phyloP scores from a whole-genome alignment of 2,329 filamentous ascomycete species.

The Colletotrichum brevisporum region DNA sequence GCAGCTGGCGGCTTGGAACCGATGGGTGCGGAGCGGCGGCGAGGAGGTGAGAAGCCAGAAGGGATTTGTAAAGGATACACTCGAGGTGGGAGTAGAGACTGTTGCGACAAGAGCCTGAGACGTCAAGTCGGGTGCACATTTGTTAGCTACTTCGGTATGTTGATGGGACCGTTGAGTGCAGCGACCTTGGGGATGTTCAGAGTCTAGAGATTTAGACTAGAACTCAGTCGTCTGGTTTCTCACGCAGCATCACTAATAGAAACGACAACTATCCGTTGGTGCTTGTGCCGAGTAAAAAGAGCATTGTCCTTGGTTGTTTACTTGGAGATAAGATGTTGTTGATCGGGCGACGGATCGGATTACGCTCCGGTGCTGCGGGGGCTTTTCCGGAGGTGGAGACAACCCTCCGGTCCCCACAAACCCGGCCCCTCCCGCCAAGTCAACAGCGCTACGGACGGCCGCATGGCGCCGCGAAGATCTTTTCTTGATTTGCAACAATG shows the following conservation, averaged over 20 bases:
- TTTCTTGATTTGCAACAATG: slow-evolving; percentile 19
- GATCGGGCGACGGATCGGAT: not conserved
- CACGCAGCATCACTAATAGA: not conserved
- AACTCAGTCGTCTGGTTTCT: too few relatives aligned
- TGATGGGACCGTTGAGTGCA: too few relatives aligned
- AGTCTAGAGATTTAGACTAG: too few relatives aligned
- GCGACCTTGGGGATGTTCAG: too few relatives aligned
- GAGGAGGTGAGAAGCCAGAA: slow-evolving; percentile 20
- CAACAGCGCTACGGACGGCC: slow-evolving; percentile 21
- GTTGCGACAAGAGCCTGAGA: slow-evolving; percentile 32
- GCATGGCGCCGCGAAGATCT: slow-evolving; percentile 26
- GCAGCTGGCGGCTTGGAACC: slow-evolving; percentile 58
- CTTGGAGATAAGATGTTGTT: not conserved
- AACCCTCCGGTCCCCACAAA: slow-evolving; percentile 18
- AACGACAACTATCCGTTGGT: not conserved
- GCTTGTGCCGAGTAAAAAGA: too few relatives aligned
- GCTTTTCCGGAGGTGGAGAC: slow-evolving; percentile 15
- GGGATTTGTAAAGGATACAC: slow-evolving; percentile 31
- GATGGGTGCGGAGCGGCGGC: slow-evolving; percentile 29
- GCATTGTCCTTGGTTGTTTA: not conserved
- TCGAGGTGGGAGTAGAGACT: slow-evolving; percentile 36
- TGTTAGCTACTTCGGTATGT: too few relatives aligned
- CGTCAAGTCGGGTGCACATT: not conserved
- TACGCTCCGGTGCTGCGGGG: not conserved
- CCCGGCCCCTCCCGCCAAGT: slow-evolving; percentile 21